Conservation (phyloP, 495 filamentous ascomycete species). For the Aspergillus haitiensis region DNA sequence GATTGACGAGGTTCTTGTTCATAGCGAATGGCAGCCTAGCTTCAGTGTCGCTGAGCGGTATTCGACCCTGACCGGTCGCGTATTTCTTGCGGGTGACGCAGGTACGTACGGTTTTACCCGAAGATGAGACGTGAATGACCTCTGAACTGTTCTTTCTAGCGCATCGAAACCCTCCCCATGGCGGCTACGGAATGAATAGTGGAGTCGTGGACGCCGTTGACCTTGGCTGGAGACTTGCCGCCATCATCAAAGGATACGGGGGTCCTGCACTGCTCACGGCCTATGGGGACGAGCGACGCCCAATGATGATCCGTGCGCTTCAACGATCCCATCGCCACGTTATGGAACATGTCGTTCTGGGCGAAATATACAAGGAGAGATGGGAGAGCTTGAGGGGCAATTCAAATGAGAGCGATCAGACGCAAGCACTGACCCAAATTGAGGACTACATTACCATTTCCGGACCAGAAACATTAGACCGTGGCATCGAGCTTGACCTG, state of each 20-base stretch:
- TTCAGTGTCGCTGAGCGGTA: conserved; percentile 27
- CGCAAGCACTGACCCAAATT: background rate
- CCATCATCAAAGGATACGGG: conserved; percentile 29
- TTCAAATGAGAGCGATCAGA: background rate
- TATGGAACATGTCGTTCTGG: conserved; percentile 4
- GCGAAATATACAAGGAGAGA: background rate
- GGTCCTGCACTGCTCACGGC: conserved; percentile 20
- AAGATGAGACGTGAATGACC: too few relatives aligned
- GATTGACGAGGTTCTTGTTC: conserved; percentile 36
- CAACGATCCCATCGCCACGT: conserved; percentile 7
- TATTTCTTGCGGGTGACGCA: conserved; percentile 56
- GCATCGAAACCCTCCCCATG: conserved; percentile 51
- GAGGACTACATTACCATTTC: conserved; percentile 13
- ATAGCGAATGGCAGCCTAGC: conserved; percentile 26
- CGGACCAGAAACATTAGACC: conserved; percentile 28
- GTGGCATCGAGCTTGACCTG: conserved; percentile 31
- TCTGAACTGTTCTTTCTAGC: conserved; percentile 29
- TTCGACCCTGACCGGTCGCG: conserved; percentile 23
- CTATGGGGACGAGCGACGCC: conserved; percentile 29
- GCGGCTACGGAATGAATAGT: conserved; percentile 39
- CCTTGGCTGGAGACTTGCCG: conserved; percentile 34
- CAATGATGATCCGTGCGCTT: conserved; percentile 13
- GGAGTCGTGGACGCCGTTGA: conserved; percentile 35
- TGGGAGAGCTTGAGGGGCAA: background rate
- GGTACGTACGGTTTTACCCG: conserved; percentile 7